These are phyloP conservation scores for Sungouiozyma ichnusensis DNA, from an alignment of 805 yeast species.

Conservation along the genomic window DNA sequence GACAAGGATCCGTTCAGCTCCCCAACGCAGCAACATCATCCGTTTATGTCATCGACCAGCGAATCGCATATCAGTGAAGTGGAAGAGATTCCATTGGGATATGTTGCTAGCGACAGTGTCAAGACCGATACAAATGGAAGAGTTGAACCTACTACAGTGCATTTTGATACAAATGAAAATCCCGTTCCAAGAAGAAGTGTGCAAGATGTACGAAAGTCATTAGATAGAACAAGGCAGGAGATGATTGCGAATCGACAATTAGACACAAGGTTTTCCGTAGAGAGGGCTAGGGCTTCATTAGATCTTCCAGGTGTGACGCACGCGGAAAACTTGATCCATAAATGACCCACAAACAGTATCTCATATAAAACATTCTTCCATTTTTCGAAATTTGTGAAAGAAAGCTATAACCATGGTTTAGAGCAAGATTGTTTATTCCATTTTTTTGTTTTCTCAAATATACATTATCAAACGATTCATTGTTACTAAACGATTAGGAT, in stretches of 20 bases:
- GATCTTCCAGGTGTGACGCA: conserved; percentile 34
- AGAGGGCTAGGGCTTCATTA: conserved; percentile 32
- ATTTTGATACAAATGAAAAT: conserved; percentile 6
- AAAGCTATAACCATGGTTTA: neutral
- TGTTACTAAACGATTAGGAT: neutral
- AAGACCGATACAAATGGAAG: neutral
- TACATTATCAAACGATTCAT: neutral
- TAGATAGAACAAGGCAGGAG: conserved; percentile 30
- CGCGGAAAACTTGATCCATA: conserved; percentile 19
- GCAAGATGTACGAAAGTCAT: conserved; percentile 24
- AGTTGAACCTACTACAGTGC: conserved; percentile 1
- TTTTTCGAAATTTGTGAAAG: neutral
- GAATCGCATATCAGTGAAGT: conserved; percentile 22
- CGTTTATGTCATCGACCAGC: conserved; percentile 4
- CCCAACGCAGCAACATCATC: neutral
- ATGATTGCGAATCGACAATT: conserved; percentile 31
- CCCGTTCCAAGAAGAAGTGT: conserved; percentile 11
- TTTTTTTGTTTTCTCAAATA: neutral
- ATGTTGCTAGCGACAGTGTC: conserved; percentile 7
- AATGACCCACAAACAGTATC: neutral
- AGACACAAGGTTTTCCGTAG: conserved; percentile 31
- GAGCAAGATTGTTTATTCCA: neutral
- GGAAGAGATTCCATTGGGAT: conserved; percentile 33
- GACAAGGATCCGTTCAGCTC: neutral
- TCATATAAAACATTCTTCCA: neutral